These are phyloP conservation scores for Pecoramyces ruminantium DNA, from an alignment of 192 early-diverging fungal genomes.

Conservation along the genomic window DNA sequence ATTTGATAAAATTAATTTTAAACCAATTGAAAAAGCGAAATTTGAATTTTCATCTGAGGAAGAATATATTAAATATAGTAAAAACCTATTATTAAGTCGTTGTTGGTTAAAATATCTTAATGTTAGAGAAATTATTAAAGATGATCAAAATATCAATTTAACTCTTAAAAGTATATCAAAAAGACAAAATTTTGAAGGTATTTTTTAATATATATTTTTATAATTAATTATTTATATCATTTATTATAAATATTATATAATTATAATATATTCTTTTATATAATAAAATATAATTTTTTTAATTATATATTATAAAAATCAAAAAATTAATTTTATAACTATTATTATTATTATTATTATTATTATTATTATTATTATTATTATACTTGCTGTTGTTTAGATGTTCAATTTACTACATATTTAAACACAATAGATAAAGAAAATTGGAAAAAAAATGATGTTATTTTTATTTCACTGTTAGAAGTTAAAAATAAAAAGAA, in stretches of 20 bases:
- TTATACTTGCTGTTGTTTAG: not conserved
- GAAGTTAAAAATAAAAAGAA: not conserved
- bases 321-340: too few relatives aligned
- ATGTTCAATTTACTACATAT: not conserved
- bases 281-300: too few relatives aligned
- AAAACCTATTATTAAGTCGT: not conserved
- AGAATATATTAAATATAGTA: not conserved
- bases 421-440: not conserved
- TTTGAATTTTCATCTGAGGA: not conserved
- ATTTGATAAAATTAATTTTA: not conserved
- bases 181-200: not conserved
- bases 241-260: too few relatives aligned
- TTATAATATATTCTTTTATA: too few relatives aligned
- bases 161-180: not conserved
- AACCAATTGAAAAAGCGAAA: not conserved
- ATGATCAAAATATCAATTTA: not conserved
- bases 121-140: not conserved
- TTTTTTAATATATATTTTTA: too few relatives aligned
- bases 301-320: too few relatives aligned
- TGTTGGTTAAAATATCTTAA: not conserved
- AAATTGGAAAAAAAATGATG: not conserved
- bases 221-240: too few relatives aligned
- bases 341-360: too few relatives aligned
- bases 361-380: too few relatives aligned
- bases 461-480: not conserved